Evolutionary conservation across 768 basidiomycete species (phyloP), one percentile per base, ranked within the genome.

Genomic region (Rhodocollybia butyracea): DNA sequence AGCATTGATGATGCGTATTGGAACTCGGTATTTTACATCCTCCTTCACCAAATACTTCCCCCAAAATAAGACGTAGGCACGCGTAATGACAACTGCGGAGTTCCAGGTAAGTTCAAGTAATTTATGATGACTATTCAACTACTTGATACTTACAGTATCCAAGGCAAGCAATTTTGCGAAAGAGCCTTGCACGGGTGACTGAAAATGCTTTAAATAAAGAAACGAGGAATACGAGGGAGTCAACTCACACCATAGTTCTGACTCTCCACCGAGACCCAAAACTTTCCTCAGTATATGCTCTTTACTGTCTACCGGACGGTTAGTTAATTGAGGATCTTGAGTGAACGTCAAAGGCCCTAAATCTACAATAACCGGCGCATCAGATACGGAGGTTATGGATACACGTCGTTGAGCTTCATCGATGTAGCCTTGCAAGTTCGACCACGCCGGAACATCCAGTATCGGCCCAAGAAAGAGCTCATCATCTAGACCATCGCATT

Each of bases 1-100:
- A 32, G 65, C 60, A 52, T 75, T 75, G 57, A 85, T 56, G 31
- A 67, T 69, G 3, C 68, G 63, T 24, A 75, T 56, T 5, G 74
- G 68, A 60, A 82, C 68, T 10, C 81, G 81, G 57, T 79, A 76
- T 43, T 66, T 65, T 27, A 75, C 57, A 57, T 78, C 72, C 26
- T 58, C 52, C 41, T 66, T 66, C 17, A 73, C 69, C 19, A 75
- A 63, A 50, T 67, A 73, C 60, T 75, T 76, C 59, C 72, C 70
- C 79, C 78, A 81, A 65, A 80, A 81, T 29, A 73, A 70, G 27
- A 81, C 54, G 57, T 70, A 73, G 36, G 67, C 61, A 1, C 66
- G 62, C 1, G 74, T 70, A 15, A 81, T 61, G 21, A 75, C 73
- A 45, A 82, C n/a, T n/a, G n/a, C n/a, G n/a, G n/a, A n/a, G n/a